Conservation (phyloP, 2,329 filamentous ascomycete species). For the Stachybotrys elegans region DNA sequence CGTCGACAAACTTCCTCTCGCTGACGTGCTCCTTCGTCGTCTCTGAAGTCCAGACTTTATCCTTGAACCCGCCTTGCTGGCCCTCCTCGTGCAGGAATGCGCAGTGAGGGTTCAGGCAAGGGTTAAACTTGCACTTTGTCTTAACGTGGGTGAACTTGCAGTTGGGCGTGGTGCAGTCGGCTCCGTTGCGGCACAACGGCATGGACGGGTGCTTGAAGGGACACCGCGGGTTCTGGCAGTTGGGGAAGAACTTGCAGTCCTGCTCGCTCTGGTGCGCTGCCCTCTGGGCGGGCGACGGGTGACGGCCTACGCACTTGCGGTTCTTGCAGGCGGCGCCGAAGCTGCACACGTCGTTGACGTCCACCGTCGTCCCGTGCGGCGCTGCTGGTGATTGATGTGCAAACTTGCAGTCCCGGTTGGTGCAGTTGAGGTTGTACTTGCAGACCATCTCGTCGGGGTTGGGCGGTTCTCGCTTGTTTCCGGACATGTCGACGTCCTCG, state of each 20-base stretch:
- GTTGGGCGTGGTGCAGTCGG: conserved; percentile 71
- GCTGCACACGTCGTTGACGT: conserved; percentile 73
- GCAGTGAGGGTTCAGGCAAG: conserved; percentile 85
- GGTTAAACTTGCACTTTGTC: conserved; percentile 83
- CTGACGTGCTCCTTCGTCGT: conserved; percentile 64
- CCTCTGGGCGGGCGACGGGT: conserved; percentile 84
- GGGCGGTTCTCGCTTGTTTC: conserved; percentile 45
- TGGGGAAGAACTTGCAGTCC: conserved; percentile 87
- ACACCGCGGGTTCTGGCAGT: conserved; percentile 83
- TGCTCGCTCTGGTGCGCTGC: conserved; percentile 74
- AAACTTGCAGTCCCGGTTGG: conserved; percentile 84
- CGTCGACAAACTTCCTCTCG: conserved; percentile 81
- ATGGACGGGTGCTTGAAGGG: conserved; percentile 84
- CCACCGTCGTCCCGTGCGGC: conserved; percentile 69
- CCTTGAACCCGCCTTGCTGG: conserved; percentile 76
- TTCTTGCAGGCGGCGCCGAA: conserved; percentile 95
- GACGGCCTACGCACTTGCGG: conserved; percentile 83
- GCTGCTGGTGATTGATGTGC: conserved; percentile 93
- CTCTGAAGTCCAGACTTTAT: conserved; percentile 85
- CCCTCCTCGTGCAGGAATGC: conserved; percentile 87
- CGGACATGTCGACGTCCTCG: conserved; percentile 61
- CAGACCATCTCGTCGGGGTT: conserved; percentile 68
- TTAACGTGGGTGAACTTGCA: conserved; percentile 90
- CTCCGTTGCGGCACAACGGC: conserved; percentile 86
- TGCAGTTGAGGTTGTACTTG: conserved; percentile 85